phyloP scores from a whole-genome alignment of 768 basidiomycete species.

The Lanmaoa pseudosensibilis region DNA sequence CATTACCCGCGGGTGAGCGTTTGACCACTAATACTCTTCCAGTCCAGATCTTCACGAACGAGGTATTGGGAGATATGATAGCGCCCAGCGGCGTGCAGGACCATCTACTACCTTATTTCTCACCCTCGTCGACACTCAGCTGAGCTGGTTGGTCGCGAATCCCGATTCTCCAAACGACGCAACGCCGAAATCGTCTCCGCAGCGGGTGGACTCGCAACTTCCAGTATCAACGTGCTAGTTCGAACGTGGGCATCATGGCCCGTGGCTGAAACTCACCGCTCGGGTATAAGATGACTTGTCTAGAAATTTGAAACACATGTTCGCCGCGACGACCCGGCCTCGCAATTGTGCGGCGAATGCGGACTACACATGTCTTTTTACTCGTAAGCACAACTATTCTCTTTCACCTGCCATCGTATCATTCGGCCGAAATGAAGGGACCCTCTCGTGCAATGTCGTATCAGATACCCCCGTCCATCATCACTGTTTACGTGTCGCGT shows the following conservation, averaged over 20 bases:
- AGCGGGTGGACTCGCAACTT: not conserved
- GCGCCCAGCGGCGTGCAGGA: too few species aligned
- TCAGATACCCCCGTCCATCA: not conserved
- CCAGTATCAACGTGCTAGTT: not conserved
- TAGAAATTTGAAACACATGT: conserved; percentile 13
- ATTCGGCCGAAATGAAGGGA: conserved; percentile 7
- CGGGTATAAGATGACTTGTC: not conserved
- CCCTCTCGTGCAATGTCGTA: not conserved
- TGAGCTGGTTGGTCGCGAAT: not conserved
- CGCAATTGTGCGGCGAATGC: not conserved
- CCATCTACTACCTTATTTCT: too few species aligned
- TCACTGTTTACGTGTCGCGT: conserved; percentile 10
- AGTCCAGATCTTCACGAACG: not conserved
- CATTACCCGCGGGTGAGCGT: not conserved
- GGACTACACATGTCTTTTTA: conserved; percentile 17
- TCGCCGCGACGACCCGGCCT: not conserved
- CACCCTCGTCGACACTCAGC: too few species aligned
- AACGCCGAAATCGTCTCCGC: not conserved
- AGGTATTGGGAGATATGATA: not conserved
- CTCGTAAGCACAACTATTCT: not conserved
- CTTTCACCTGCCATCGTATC: not conserved
- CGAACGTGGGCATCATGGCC: not conserved
- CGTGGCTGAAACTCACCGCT: conserved; percentile 2
- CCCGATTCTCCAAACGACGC: not conserved
- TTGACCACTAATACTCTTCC: not conserved